phyloP scores from a whole-genome alignment of 306 rosid genomes.

The Styphnolobium japonicum region DNA sequence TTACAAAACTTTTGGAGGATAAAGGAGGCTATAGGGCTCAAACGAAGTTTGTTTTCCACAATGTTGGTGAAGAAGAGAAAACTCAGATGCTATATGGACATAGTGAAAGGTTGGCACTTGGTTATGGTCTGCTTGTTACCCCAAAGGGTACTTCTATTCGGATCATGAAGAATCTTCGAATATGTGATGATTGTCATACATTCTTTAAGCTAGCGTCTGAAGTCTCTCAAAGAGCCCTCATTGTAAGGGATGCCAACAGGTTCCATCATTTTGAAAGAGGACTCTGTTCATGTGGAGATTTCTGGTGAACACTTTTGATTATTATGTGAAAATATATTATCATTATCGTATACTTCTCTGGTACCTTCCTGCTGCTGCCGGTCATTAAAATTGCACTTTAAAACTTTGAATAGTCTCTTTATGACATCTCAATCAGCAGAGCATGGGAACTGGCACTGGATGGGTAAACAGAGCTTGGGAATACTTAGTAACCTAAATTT shows the following conservation, averaged over 20 bases:
- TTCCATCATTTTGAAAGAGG: slow-evolving; percentile 72
- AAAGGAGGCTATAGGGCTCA: slow-evolving; percentile 61
- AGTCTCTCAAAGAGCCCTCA: slow-evolving; percentile 45
- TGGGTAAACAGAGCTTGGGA: neutral
- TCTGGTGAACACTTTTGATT: slow-evolving; percentile 48
- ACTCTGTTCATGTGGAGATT: slow-evolving; percentile 71
- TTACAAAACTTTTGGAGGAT: slow-evolving; percentile 43
- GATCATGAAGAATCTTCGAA: slow-evolving; percentile 64
- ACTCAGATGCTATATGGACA: slow-evolving; percentile 58
- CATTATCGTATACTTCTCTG: neutral
- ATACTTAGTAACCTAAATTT: neutral
- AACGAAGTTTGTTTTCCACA: slow-evolving; percentile 61
- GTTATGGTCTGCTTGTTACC: slow-evolving; percentile 55
- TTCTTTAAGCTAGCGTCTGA: slow-evolving; percentile 66
- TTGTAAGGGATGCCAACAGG: slow-evolving; percentile 75
- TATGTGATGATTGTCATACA: slow-evolving; percentile 70
- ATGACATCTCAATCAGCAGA: neutral
- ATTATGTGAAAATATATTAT: neutral
- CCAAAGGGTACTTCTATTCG: slow-evolving; percentile 48
- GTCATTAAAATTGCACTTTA: neutral
- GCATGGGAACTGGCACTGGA: neutral
- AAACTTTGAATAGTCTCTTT: neutral
- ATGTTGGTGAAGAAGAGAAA: slow-evolving; percentile 64
- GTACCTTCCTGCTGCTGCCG: neutral
- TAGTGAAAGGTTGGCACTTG: slow-evolving; percentile 77